phyloP scores from a whole-genome alignment of 371 early-diverging fungal species.

The Mucor lusitanicus region DNA sequence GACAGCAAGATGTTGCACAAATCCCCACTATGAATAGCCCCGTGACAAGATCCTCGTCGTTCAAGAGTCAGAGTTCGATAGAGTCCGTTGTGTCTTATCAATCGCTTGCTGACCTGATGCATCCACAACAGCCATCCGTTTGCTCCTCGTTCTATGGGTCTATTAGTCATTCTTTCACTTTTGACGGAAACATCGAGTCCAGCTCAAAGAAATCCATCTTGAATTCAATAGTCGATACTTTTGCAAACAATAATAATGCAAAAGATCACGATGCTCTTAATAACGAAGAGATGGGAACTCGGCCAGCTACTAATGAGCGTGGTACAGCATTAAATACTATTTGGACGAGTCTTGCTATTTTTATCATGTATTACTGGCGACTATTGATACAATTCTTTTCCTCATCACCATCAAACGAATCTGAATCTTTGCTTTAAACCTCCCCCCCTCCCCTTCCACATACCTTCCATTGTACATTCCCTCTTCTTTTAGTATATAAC shows the following conservation, averaged over 20 bases:
- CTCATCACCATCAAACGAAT: background rate
- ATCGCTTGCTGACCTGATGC: constrained; percentile 21
- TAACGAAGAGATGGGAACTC: constrained; percentile 7
- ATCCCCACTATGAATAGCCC: background rate
- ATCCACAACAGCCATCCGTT: background rate
- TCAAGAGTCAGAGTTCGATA: constrained; percentile 21
- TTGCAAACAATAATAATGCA: constrained; percentile 2
- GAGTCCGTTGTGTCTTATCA: constrained; percentile 20
- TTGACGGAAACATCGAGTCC: background rate
- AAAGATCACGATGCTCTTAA: background rate
- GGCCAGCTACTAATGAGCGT: background rate
- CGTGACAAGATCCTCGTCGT: constrained; percentile 23
- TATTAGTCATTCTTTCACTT: background rate
- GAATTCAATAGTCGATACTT: background rate
- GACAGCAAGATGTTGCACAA: constrained; percentile 4
- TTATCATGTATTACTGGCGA: constrained; percentile 3
- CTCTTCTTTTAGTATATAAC: background rate
- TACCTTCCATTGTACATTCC: constrained; percentile 1
- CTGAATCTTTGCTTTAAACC: background rate
- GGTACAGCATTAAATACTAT: background rate
- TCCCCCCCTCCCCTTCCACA: background rate
- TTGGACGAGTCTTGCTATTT: constrained; percentile 2
- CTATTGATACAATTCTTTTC: background rate
- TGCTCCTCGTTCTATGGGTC: background rate
- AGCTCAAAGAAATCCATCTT: background rate